Conservation (phyloP, 164 flowering plant species). For the Stephania cephalantha region DNA sequence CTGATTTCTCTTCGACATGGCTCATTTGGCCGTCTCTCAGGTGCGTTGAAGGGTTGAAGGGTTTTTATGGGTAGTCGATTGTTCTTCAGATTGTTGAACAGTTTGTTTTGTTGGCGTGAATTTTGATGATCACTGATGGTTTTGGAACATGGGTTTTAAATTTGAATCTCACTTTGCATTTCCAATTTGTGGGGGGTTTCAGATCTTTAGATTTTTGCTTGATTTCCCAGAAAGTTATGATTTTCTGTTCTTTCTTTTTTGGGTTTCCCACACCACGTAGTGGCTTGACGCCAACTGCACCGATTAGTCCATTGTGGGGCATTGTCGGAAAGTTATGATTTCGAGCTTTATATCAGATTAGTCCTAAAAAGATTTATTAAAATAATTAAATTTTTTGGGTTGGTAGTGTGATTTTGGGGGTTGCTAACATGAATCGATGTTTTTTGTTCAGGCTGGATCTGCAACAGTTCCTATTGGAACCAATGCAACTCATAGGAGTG, state of each 20-base stretch:
- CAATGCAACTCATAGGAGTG: slow-evolving; percentile 32
- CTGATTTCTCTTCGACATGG: slow-evolving; percentile 25
- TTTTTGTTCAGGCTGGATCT: slow-evolving; percentile 42
- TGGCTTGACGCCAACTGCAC: no score
- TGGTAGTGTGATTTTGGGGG: background rate
- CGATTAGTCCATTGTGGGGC: no score
- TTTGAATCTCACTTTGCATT: background rate
- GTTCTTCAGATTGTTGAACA: background rate
- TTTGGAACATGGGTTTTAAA: background rate
- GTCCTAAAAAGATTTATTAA: no score
- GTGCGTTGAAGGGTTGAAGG: slow-evolving; percentile 12
- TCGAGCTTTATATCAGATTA: no score
- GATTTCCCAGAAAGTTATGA: background rate
- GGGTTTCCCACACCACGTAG: no score
- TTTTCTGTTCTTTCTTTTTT: background rate
- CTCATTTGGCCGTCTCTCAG: slow-evolving; percentile 40
- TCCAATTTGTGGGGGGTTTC: background rate
- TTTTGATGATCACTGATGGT: background rate
- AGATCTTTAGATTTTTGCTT: background rate
- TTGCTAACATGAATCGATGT: background rate
- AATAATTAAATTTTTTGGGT: background rate
- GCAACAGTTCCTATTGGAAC: slow-evolving; percentile 34
- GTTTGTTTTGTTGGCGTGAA: background rate
- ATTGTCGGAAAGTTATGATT: no score
- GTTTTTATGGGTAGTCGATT: background rate